phyloP scores from a whole-genome alignment of 2,329 filamentous ascomycete species.

The Xylariaceae sp. region DNA sequence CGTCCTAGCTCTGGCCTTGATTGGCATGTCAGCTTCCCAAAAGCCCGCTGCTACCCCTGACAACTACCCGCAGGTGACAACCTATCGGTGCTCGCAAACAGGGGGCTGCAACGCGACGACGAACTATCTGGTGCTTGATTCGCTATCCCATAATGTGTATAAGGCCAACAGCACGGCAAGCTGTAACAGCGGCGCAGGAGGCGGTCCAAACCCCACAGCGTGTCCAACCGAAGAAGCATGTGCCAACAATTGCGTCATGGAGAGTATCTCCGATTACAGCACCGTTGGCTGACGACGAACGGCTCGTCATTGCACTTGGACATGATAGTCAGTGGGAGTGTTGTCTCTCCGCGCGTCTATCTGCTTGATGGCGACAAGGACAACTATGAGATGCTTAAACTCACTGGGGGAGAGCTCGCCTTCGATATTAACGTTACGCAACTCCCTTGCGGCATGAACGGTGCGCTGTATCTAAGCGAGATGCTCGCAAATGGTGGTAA shows the following conservation, averaged over 20 bases:
- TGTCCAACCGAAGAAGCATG: slow-evolving; percentile 48
- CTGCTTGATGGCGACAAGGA: slow-evolving; percentile 51
- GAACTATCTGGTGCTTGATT: slow-evolving; percentile 48
- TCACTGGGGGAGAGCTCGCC: slow-evolving; percentile 57
- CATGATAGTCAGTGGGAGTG: slow-evolving; percentile 28
- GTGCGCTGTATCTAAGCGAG: slow-evolving; percentile 57
- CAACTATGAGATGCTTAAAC: slow-evolving; percentile 56
- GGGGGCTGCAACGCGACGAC: slow-evolving; percentile 45
- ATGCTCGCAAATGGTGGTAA: slow-evolving; percentile 57
- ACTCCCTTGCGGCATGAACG: slow-evolving; percentile 60
- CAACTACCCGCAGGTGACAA: slow-evolving; percentile 45
- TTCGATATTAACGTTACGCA: slow-evolving; percentile 62
- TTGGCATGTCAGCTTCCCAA: slow-evolving; percentile 33
- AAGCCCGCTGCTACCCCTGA: slow-evolving; percentile 36
- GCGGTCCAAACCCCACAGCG: slow-evolving; percentile 36
- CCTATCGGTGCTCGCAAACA: slow-evolving; percentile 46
- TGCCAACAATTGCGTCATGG: slow-evolving; percentile 50
- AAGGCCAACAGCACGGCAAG: slow-evolving; percentile 30
- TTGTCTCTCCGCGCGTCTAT: slow-evolving; percentile 48
- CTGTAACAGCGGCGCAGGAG: slow-evolving; percentile 34
- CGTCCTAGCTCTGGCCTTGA: slow-evolving; percentile 23
- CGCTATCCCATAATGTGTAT: slow-evolving; percentile 41
- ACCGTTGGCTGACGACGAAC: slow-evolving; percentile 30
- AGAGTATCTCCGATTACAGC: slow-evolving; percentile 45
- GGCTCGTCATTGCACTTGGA: slow-evolving; percentile 37